These are phyloP conservation scores for Neospermospora avenae DNA, from an alignment of 2,329 filamentous ascomycete genomes.

Conservation along the genomic window DNA sequence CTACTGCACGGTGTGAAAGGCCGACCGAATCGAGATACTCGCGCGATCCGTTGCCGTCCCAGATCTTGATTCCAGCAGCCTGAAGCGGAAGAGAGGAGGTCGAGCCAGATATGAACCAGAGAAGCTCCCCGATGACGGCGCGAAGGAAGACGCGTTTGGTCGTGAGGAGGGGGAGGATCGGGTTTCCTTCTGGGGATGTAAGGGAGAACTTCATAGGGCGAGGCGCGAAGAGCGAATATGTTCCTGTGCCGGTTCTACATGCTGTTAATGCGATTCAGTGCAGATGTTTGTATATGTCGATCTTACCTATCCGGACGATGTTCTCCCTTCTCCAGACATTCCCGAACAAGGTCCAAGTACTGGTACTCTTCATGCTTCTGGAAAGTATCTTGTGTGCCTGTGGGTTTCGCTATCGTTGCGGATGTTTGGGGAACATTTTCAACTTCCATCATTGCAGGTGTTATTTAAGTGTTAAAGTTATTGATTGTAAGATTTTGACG, in stretches of 20 bases:
- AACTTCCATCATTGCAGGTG: constrained; percentile 23
- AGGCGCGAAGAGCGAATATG: constrained; percentile 84
- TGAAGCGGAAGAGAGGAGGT: constrained; percentile 78
- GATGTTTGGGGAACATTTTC: constrained; percentile 5
- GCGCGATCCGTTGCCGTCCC: constrained; percentile 94
- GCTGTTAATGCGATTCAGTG: constrained; percentile 7
- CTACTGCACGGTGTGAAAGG: constrained; percentile 74
- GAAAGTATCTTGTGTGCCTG: background rate
- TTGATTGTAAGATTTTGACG: background rate
- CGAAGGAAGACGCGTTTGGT: constrained; percentile 95
- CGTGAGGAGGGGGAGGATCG: constrained; percentile 86
- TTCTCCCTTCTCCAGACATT: constrained; percentile 81
- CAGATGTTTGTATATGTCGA: background rate
- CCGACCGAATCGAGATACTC: constrained; percentile 86
- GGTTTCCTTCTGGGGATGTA: constrained; percentile 52
- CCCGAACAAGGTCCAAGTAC: constrained; percentile 84
- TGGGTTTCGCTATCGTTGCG: constrained; percentile 1
- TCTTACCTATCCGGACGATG: constrained; percentile 78
- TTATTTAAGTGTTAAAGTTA: constrained; percentile 12
- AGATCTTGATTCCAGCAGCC: constrained; percentile 86
- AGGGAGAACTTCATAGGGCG: constrained; percentile 83
- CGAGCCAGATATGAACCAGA: constrained; percentile 89
- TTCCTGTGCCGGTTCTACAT: constrained; percentile 84
- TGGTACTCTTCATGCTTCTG: constrained; percentile 79
- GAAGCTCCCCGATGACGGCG: constrained; percentile 85